Percentiles rank a stretch among this genome's conserved stretches.
These are phyloP conservation scores for Penicillium alfredii DNA, from an alignment of 495 filamentous ascomycete species.

Conservation along the genomic window DNA sequence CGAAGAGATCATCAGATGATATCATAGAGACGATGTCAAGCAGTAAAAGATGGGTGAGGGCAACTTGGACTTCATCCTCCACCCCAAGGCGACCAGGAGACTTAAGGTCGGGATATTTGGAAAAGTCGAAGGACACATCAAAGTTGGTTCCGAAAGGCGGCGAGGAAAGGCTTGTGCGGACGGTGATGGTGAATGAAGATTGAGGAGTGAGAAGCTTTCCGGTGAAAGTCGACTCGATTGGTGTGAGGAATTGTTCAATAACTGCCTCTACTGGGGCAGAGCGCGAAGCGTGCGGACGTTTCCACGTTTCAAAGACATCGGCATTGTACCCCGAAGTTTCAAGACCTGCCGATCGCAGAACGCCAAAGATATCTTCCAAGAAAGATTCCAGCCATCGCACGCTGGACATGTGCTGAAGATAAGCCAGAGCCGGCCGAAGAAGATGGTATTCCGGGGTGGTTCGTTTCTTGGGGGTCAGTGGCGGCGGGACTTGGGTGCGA, in stretches of 20 bases:
- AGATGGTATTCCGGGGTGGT: constrained; percentile 50
- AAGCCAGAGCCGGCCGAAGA: constrained; percentile 59
- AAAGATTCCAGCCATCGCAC: constrained; percentile 31
- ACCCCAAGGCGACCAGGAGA: constrained; percentile 32
- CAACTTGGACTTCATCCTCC: constrained; percentile 33
- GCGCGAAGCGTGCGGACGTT: constrained; percentile 2
- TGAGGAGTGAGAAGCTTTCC: constrained; percentile 30
- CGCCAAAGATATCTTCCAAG: constrained; percentile 30
- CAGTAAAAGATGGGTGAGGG: constrained; percentile 33
- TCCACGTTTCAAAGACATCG: constrained; percentile 26
- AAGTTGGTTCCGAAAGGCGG: constrained; percentile 45
- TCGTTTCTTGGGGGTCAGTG: constrained; percentile 47
- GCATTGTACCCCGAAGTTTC: constrained; percentile 24
- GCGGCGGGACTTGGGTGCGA: constrained; percentile 55
- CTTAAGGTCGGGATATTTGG: constrained; percentile 29
- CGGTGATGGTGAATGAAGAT: constrained; percentile 39
- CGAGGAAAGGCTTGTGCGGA: constrained; percentile 37
- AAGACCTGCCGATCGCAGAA: constrained; percentile 40
- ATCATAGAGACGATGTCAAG: constrained; percentile 34
- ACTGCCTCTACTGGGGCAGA: constrained; percentile 32
- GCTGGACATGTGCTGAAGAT: constrained; percentile 54
- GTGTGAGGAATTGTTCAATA: constrained; percentile 33
- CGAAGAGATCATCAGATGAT: too few relatives aligned
- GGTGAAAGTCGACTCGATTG: constrained; percentile 38
- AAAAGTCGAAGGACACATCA: constrained; percentile 36